Evolutionary conservation across 495 filamentous ascomycete genomes (phyloP), one percentile per base, ranked within the genome.

Genomic region (Xylaria grammica): DNA sequence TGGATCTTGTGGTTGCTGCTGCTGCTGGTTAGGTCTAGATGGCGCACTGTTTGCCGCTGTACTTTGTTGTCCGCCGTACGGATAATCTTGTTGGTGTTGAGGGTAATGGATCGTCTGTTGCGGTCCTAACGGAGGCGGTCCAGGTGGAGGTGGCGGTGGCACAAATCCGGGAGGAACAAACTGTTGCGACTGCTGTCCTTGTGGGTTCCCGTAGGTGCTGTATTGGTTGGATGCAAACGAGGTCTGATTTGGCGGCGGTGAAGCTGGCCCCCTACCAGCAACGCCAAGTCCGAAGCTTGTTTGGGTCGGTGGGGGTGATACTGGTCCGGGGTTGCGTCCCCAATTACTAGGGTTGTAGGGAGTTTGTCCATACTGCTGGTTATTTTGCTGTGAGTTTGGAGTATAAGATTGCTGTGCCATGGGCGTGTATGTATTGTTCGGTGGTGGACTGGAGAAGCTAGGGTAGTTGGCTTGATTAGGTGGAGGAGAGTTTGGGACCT

Each of bases 71-170:
- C 55, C 67, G 22, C 75, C 73, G 60, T 78, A 74, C 20, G 75
- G 70, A 62, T 79, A 75, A 38, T 78, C 75, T 52, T 72, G 74
- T 52, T 73, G 77, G 54, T 79, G 75, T 68, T 85, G 82, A 20
- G 85, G 82, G 45, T 80, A 80, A 56, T 83, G 84, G 22, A 85
- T 82, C 13, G 82, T 87, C 53, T 89, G 87, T 67, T 93, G 92
- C 19, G 85, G 88, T 0, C 89, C 88, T 45, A 87, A 79, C 42
- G 91, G 90, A 38, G 91, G 90, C 9, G 91, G 92, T 13, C 89
- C 91, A 3, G 90, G 91, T 0, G 94, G 94, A 20, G 94, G 94
- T 9, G 94, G 94, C 1, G 94, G 94, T 1, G 94, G 94, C 40
- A 97, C 86, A 74, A 96, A 97, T 19, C 93, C 93, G 19, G 87